Conservation (phyloP, 129 eudicot genomes). For the Helianthus annuus region HanXRQr2.0-SUNRISE NC_035435.2:33587100-33587599, state of each 20-base stretch:
- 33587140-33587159: not conserved
- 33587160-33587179: not conserved
- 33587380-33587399: not conserved
- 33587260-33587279: not conserved
- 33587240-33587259: not conserved
- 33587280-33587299: not conserved
- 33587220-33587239: not conserved
- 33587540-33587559: conserved; percentile 66
- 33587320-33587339: not conserved
- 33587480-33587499: not conserved
- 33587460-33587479: not conserved
- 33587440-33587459: no score
- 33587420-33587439: not conserved
- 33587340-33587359: not conserved
- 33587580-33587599: conserved; percentile 99
- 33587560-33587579: conserved; percentile 92
- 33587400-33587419: not conserved
- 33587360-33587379: not conserved
- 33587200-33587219: not conserved
- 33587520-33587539: not conserved
- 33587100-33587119: conserved; percentile 77
- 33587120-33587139: conserved; percentile 12
- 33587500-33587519: not conserved
- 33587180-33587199: not conserved
- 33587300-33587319: not conserved